Conservation (phyloP, 371 early-diverging fungal species). For the Zychaea mexicana region DNA sequence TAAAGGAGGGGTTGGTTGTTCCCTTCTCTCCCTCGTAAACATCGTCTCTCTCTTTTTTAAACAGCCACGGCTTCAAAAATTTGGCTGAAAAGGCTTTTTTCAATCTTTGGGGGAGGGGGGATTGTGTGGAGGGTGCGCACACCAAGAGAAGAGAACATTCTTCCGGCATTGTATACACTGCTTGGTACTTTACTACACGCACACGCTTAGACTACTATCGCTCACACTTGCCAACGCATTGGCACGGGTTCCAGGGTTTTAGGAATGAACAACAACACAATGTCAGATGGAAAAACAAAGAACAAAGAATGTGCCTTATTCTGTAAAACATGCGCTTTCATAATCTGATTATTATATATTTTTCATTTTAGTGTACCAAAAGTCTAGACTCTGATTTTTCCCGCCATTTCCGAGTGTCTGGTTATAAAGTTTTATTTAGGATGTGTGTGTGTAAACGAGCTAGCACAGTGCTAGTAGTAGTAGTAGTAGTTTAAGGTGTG, state of each 20-base stretch:
- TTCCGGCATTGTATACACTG: not conserved
- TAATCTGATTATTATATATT: not conserved
- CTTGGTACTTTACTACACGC: not conserved
- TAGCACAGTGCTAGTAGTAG: not conserved
- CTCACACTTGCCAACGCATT: too few relatives aligned
- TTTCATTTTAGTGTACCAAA: not conserved
- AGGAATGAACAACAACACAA: not conserved
- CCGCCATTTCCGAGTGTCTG: conserved; percentile 2
- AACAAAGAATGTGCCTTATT: conserved; percentile 1
- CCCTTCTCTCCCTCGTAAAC: too few relatives aligned
- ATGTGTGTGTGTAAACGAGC: not conserved
- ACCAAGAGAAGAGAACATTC: not conserved
- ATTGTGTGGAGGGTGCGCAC: too few relatives aligned
- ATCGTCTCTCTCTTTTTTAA: too few relatives aligned
- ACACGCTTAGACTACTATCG: too few relatives aligned
- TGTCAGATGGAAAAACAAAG: not conserved
- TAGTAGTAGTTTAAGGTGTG: not conserved
- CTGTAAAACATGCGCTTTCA: not conserved
- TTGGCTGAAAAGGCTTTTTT: not conserved
- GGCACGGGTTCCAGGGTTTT: too few relatives aligned
- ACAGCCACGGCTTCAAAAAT: not conserved
- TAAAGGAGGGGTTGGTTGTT: not conserved
- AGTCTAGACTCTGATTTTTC: conserved; percentile 3
- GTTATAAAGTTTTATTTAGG: not conserved
- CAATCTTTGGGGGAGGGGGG: too few relatives aligned